Evolutionary conservation across 495 filamentous ascomycete species (phyloP), one percentile per base, ranked within the genome.

Genomic region (Aspergillus affinis): DNA sequence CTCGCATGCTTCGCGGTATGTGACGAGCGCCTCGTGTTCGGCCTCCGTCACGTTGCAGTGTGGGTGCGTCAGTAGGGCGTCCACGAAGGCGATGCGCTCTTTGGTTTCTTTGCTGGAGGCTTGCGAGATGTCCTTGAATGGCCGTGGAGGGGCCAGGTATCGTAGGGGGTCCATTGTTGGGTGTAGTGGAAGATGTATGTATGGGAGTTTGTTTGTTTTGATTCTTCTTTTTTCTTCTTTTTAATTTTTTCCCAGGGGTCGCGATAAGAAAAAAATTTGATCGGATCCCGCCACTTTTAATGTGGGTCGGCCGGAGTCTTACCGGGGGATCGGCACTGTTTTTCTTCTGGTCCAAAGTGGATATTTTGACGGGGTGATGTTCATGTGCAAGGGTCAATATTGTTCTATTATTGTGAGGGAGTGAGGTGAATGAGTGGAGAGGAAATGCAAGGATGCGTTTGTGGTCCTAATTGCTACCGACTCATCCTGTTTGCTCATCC

Each of bases 71-170:
- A 21, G 29, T 8, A 59, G 26, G 23, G 57, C 30, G 30, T 30
- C 32, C 17, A 48, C 57, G 50, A 47, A 59, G 57, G 20, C 47
- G 57, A 61, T 51, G 2, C 59, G 47, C 26, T 57, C 59, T 32
- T 52, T 61, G 53, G 57, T 51, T 18, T 56, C 29, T 48, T 61
- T 61, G 13, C 20, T 61, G 10, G 36, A 57, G 53, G 59, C 23
- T 3, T 19, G 19, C 9, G 59, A 47, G 20, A 61, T 30, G 15
- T 26, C 53, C 27, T 41, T 46, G 59, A 56, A 61, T n/a, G 53
- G 53, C 30, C 8, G 10, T 1, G 59, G 59, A 30, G 59, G 15
- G 19, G 47, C 58, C 45, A 56, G 55, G 55, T 54, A 66, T 18
- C 60, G 55, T 1, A 62, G 55, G 13, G 50, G 55, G 27, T 59